Evolutionary conservation across 129 eudicot species (phyloP), one percentile per base, ranked within the genome.

Genomic region (Helianthus tuberosus): DNA sequence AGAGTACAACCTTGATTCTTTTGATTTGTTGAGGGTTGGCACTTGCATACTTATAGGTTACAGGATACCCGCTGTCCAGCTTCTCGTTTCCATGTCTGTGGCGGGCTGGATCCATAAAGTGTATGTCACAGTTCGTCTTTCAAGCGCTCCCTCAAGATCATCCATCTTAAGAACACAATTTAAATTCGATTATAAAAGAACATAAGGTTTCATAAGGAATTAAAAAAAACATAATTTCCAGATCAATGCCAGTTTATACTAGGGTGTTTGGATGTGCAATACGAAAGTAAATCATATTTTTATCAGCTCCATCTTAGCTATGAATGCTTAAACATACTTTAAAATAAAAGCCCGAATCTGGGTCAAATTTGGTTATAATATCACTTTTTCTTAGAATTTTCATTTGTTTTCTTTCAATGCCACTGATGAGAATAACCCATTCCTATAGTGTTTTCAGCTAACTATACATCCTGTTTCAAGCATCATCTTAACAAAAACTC

Each of bases 61-160:
- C 78, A 38, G 97, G 99, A 82, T 94, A 97, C 99, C n/a, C n/a
- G n/a, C n/a, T n/a, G n/a, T n/a, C n/a, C 99, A 94, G 69, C 88
- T 88, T 71, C 53, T 83, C 13, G 66, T 64, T 72, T 90, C 99
- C 86, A 82, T 83, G 32, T 80, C 86, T 29, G 88, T 69, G 7
- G 88, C 77, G 16, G 93, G 74, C 81, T 83, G 86, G 65, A 88
- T 88, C 99, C 99, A 94, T 35, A 54, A 53, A n/a, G 96, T 94
- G 74, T 94, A 94, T 10, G 99, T 94, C 64, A 94, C 82, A 2
- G 99, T 89, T 80, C 99, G 85, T 62, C 97, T 75, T 77, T 94
- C 99, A 74, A 94, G 89, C 75, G 88, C 91, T 39, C 80, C 72
- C 75, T 94, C 97, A 38, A 90, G 87, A 73, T 83, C 89, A 48